Conservation (phyloP, 192 early-diverging fungal genomes). For the Coemansia sp. region DNA sequence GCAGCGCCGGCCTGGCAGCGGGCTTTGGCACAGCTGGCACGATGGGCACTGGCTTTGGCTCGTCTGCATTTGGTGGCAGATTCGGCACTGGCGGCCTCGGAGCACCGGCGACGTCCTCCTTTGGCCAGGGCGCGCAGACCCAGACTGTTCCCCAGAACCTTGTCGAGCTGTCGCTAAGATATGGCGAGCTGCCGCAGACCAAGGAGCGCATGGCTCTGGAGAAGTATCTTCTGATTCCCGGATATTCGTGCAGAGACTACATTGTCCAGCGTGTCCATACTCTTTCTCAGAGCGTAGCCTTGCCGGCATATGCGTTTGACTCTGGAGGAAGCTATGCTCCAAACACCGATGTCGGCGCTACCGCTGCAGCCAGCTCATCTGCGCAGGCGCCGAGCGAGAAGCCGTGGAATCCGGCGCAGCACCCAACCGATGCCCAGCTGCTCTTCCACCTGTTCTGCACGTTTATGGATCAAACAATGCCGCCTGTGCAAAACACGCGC, state of each 20-base stretch:
- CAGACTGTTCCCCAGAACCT: conserved; percentile 34
- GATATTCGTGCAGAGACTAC: conserved; percentile 37
- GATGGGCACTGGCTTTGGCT: conserved; percentile 15
- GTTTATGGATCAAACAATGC: conserved; percentile 60
- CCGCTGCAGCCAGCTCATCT: neutral
- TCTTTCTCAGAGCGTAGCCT: conserved; percentile 40
- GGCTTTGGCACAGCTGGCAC: conserved; percentile 1
- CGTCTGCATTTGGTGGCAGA: conserved; percentile 11
- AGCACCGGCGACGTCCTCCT: neutral
- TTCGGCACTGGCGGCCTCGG: conserved; percentile 16
- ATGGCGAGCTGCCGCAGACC: conserved; percentile 37
- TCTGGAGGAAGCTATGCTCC: conserved; percentile 28
- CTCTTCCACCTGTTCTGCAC: conserved; percentile 62
- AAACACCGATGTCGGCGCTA: neutral
- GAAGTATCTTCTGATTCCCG: conserved; percentile 48
- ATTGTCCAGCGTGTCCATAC: conserved; percentile 43
- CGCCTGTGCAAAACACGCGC: conserved; percentile 45
- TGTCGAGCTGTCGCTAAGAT: conserved; percentile 36
- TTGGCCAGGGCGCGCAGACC: conserved; percentile 7
- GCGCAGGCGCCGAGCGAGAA: conserved; percentile 1
- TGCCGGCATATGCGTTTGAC: conserved; percentile 45
- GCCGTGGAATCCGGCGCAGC: conserved; percentile 27
- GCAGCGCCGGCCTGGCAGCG: neutral
- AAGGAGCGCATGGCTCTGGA: conserved; percentile 55
- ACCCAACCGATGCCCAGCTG: conserved; percentile 59